Conservation (phyloP, 331 rosid genomes). For the Acacia concinna region DNA sequence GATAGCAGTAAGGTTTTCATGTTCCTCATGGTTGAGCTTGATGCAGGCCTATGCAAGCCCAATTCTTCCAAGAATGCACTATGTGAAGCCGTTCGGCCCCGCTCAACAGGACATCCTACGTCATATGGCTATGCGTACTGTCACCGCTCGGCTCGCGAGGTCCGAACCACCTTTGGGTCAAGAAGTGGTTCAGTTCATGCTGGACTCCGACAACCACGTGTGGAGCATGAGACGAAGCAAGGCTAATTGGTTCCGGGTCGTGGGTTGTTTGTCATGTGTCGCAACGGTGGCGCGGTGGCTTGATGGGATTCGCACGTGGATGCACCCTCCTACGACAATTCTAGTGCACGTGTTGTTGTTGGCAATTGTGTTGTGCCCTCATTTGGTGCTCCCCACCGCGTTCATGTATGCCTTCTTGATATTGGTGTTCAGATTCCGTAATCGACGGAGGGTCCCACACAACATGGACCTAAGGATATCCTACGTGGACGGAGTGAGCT, state of each 20-base stretch:
- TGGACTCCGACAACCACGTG: constrained; percentile 74
- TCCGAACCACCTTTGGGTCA: constrained; percentile 85
- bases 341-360: constrained; percentile 53
- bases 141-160: constrained; percentile 64
- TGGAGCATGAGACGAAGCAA: constrained; percentile 94
- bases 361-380: constrained; percentile 63
- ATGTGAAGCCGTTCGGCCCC: constrained; percentile 67
- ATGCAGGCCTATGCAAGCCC: constrained; percentile 74
- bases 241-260: constrained; percentile 76
- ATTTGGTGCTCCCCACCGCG: constrained; percentile 59
- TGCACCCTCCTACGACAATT: constrained; percentile 69
- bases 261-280: constrained; percentile 54
- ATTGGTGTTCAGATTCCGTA: constrained; percentile 47
- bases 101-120: constrained; percentile 79
- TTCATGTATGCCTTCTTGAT: constrained; percentile 77
- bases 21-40: constrained; percentile 72
- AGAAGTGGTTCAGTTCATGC: constrained; percentile 78
- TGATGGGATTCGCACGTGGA: constrained; percentile 73
- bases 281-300: constrained; percentile 58
- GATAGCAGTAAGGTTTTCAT: constrained; percentile 72
- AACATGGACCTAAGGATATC: constrained; percentile 71
- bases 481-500: constrained; percentile 63
- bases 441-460: constrained; percentile 42
- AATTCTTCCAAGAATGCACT: constrained; percentile 82
- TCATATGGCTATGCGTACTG: constrained; percentile 74